These are phyloP conservation scores for Pseudogymnoascus sp. DNA, from an alignment of 2,329 filamentous ascomycete species.

Conservation along the genomic window DNA sequence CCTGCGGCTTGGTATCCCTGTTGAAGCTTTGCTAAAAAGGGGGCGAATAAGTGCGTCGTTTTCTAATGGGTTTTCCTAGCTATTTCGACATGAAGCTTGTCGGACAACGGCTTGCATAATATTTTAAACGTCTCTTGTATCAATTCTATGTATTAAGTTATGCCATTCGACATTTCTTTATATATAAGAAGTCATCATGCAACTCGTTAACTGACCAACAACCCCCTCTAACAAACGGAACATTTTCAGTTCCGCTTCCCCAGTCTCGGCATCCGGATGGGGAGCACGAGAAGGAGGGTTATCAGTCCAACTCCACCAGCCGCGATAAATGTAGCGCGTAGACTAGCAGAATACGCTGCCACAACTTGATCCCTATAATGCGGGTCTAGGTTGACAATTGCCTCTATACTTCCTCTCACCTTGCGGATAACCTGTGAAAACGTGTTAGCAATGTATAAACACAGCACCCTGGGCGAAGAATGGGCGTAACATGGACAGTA, in stretches of 20 bases:
- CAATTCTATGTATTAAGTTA: not conserved
- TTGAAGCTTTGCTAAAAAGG: no score
- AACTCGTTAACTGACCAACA: not conserved
- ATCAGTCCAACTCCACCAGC: conserved; percentile 40
- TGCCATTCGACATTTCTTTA: not conserved
- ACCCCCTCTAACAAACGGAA: not conserved
- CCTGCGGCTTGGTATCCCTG: no score
- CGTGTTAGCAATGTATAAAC: not conserved
- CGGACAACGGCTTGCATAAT: no score
- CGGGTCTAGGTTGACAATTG: conserved; percentile 37
- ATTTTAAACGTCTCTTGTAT: not conserved
- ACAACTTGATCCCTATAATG: conserved; percentile 47
- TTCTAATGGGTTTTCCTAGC: no score
- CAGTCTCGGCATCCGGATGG: conserved; percentile 46
- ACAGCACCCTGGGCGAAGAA: not conserved
- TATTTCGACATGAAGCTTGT: no score
- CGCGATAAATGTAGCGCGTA: conserved; percentile 38
- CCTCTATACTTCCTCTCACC: conserved; percentile 47
- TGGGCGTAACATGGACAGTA: not conserved
- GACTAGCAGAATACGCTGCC: conserved; percentile 43
- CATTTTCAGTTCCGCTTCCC: conserved; percentile 33
- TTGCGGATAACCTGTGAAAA: conserved; percentile 36
- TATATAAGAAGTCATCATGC: not conserved
- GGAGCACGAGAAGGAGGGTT: conserved; percentile 39
- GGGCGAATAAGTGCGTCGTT: no score